Conservation (phyloP, 768 basidiomycete genomes). For the Rhodotorula toruloides region DNA sequence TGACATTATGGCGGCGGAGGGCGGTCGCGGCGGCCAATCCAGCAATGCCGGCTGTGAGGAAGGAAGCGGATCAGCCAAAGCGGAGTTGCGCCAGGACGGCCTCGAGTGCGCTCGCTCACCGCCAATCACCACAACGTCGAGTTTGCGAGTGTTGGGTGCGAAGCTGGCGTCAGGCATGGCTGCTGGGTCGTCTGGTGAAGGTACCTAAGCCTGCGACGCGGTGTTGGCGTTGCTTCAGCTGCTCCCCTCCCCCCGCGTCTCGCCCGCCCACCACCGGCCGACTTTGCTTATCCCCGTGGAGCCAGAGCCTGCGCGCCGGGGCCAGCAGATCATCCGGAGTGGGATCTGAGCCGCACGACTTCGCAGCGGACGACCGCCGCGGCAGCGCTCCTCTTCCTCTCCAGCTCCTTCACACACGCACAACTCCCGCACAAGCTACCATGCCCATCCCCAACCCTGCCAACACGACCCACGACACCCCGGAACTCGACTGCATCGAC, state of each 20-base stretch:
- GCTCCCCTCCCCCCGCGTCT: no score
- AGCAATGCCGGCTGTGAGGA: neutral
- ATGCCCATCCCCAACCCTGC: conserved; percentile 9
- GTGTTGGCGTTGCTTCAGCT: no score
- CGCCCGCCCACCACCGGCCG: no score
- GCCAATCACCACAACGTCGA: conserved; percentile 5
- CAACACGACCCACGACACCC: conserved; percentile 11
- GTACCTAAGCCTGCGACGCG: no score
- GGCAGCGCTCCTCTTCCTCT: neutral
- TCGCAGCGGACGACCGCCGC: no score
- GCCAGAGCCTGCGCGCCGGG: no score
- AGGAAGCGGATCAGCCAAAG: neutral
- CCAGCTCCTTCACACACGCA: neutral
- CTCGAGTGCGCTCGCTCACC: neutral
- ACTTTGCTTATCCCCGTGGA: no score
- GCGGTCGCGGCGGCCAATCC: neutral
- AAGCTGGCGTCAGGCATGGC: no score
- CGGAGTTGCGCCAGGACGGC: neutral
- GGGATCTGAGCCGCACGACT: no score
- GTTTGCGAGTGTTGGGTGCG: neutral
- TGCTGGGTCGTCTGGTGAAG: no score
- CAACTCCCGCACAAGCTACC: neutral
- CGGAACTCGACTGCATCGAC: conserved; percentile 24
- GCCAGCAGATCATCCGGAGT: no score
- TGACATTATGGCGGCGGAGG: neutral